These are phyloP conservation scores for Acanthamoeba culbertsoni DNA, from an alignment of 208 protist genomes.

Conservation along the genomic window DNA sequence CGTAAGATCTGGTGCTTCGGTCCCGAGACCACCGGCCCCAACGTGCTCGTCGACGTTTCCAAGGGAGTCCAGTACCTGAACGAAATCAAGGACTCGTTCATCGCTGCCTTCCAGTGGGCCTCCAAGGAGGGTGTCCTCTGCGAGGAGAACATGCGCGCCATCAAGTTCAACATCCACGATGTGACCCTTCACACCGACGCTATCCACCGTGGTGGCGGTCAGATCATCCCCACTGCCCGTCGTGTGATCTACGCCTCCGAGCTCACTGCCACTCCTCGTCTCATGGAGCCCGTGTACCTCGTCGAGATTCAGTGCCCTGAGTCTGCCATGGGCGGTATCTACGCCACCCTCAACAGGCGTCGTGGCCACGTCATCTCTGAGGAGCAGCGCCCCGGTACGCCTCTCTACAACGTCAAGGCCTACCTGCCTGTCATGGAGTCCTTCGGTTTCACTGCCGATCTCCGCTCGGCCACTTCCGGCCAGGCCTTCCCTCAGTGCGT, in stretches of 20 bases:
- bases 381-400: constrained; percentile 94
- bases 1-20: constrained; percentile 99
- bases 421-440: constrained; percentile 98
- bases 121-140: constrained; percentile 94
- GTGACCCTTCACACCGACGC: constrained; percentile 98
- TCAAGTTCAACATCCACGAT: constrained; percentile 96
- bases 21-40: constrained; percentile 94
- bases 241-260: constrained; percentile 93
- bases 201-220: constrained; percentile 97
- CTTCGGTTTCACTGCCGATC: constrained; percentile 97
- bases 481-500: constrained; percentile 98
- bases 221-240: constrained; percentile 96
- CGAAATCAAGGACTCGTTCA: constrained; percentile 97
- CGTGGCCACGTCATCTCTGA: constrained; percentile 96
- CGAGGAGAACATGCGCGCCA: constrained; percentile 96
- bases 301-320: constrained; percentile 94
- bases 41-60: constrained; percentile 96
- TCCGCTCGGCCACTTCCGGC: constrained; percentile 93
- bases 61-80: constrained; percentile 98
- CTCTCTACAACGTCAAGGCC: constrained; percentile 96
- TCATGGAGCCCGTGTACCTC: constrained; percentile 98
- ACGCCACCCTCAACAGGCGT: constrained; percentile 93
- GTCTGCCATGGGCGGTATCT: constrained; percentile 94
- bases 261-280: constrained; percentile 90
- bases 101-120: constrained; percentile 95